Base-by-base conservation (phyloP, 2,329 filamentous ascomycete species). In the Madurella fahalii region DNA sequence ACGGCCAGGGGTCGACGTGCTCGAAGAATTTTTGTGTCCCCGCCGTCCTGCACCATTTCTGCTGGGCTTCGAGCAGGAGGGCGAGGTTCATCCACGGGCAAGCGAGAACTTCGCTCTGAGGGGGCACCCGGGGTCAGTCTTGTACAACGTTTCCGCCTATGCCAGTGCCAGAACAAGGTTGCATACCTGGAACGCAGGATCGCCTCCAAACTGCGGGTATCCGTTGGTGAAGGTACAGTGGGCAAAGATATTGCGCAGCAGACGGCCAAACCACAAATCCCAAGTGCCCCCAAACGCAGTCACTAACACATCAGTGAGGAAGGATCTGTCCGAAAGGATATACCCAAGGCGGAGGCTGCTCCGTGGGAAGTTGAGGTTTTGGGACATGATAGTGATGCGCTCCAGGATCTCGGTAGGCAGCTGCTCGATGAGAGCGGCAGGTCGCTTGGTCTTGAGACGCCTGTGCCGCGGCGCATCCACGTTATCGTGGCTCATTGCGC, bases 371-470 rank as follows among this genome's bases (percentile, higher is more conserved):
- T 74, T 70, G 45, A 78, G 57, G 58, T 80, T 82, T 57, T 68
- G 64, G 47, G 78, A 81, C 50, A 76, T 66, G 58, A 78, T 65
- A 52, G 82, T 75, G 46, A 84, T 80, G 32, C 58, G 69, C 62
- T 82, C 78, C 12, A 83, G 71, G 20, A 83, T 69, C 64, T 83
- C 81, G 7, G 74, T 63, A 0, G 81, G 81, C 9, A 83, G 67
- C 12, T 64, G 59, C 57, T 66, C 68, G 42, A 74, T 57, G 12
- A 47, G 48, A 47, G 20, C 64, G 2, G 67, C 61, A 25, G 61
- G 64, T 13, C 61, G 60, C 50, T 51, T 64, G 40, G 52, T 50
- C 50, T 54, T 58, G 53, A 52, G 30, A 11, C 54, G 53, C 12
- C 34, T 45, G 9, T 37, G 52, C 2, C 15, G 42, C 5, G 32